A percentile compares a stretch with the other conserved stretches of the same genome.
Conservation (phyloP, 257 asterid species). For the Echites panduratus region DNA sequence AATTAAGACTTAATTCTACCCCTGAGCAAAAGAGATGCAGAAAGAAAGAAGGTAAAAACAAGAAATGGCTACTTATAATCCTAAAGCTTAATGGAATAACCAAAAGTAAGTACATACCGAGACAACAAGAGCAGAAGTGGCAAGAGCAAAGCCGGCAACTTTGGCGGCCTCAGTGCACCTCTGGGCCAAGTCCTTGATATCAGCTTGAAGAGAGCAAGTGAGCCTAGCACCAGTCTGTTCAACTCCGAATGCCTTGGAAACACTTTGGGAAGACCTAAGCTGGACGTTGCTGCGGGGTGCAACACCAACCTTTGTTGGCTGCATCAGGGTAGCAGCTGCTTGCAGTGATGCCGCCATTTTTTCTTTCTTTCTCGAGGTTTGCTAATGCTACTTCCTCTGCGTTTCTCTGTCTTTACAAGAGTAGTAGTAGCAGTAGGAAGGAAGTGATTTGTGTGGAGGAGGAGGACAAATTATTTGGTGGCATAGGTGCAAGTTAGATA, state of each 20-base stretch:
- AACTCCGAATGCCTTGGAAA: conserved; percentile 59
- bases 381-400: not conserved
- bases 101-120: conserved; percentile 36
- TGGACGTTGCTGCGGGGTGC: conserved; percentile 46
- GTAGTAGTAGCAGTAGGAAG: not conserved
- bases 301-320: conserved; percentile 64
- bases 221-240: conserved; percentile 44
- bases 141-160: conserved; percentile 95
- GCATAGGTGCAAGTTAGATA: conserved; percentile 45
- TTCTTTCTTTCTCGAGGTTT: not conserved
- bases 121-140: conserved; percentile 90
- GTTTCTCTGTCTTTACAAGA: conserved; percentile 10
- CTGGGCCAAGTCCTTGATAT: conserved; percentile 71
- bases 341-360: conserved; percentile 83
- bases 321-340: conserved; percentile 91
- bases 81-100: not conserved
- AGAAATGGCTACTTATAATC: not conserved
- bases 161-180: conserved; percentile 85
- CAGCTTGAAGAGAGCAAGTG: conserved; percentile 77
- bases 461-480: conserved; percentile 31
- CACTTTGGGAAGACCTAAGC: conserved; percentile 48
- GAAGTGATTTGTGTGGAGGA: conserved; percentile 17
- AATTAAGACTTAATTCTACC: no score
- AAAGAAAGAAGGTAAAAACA: not conserved
- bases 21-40: not conserved